Evolutionary conservation across 371 early-diverging fungal genomes (phyloP).

Genomic region (Phascolomyces articulosus): DNA sequence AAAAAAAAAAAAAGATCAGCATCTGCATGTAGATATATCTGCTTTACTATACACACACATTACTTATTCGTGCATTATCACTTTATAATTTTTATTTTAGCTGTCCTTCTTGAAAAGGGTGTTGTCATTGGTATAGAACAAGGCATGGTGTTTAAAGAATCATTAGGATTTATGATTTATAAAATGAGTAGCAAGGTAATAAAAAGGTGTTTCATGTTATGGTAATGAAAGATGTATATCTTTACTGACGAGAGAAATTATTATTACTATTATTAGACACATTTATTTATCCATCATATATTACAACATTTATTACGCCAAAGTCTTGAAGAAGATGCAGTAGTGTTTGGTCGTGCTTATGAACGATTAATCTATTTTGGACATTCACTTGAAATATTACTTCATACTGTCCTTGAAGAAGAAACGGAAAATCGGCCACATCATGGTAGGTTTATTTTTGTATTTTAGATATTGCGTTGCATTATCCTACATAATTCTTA

Average conservation of each 20-base stretch:
- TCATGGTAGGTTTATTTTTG: constrained; percentile 7
- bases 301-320: constrained; percentile 64
- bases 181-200: constrained; percentile 72
- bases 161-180: constrained; percentile 65
- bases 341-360: constrained; percentile 68
- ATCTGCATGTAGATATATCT: too few relatives aligned
- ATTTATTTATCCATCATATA: constrained; percentile 75
- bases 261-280: constrained; percentile 57
- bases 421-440: constrained; percentile 55
- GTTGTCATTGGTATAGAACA: constrained; percentile 82
- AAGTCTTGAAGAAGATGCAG: constrained; percentile 58
- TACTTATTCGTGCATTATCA: too few relatives aligned
- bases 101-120: constrained; percentile 75
- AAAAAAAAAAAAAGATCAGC: too few relatives aligned
- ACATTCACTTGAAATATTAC: constrained; percentile 83
- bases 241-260: background rate
- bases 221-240: background rate
- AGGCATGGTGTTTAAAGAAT: constrained; percentile 56
- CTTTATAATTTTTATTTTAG: too few relatives aligned
- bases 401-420: constrained; percentile 83
- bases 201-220: background rate
- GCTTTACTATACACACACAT: too few relatives aligned
- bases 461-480: background rate
- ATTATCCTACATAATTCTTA: too few relatives aligned
- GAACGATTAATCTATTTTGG: constrained; percentile 77